Conservation (phyloP, 2,329 filamentous ascomycete genomes). For the Simplicillium aogashimaense region DNA sequence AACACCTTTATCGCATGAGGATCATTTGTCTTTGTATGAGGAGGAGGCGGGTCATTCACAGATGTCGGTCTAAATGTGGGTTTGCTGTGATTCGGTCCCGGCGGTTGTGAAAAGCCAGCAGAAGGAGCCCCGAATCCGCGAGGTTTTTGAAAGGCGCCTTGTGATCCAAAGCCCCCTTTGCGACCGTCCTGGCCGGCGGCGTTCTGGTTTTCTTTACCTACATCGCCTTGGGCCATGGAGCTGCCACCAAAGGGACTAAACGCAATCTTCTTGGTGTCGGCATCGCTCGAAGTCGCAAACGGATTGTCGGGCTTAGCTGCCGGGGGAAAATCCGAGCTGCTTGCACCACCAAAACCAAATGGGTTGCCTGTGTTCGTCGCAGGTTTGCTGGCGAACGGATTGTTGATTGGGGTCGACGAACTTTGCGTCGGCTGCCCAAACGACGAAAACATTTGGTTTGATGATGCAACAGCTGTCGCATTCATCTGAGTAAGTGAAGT, state of each 20-base stretch:
- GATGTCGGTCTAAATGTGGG: neutral
- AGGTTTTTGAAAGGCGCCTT: too few species aligned
- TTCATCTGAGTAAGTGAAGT: slow-evolving; percentile 21
- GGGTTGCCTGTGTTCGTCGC: slow-evolving; percentile 13
- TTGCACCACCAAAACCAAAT: slow-evolving; percentile 20
- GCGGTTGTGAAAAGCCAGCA: slow-evolving; percentile 8
- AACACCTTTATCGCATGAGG: slow-evolving; percentile 40
- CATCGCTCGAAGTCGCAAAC: slow-evolving; percentile 16
- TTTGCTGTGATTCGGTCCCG: slow-evolving; percentile 9
- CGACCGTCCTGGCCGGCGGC: too few species aligned
- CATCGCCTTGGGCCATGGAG: too few species aligned
- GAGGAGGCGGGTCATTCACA: neutral
- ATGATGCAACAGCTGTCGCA: slow-evolving; percentile 31
- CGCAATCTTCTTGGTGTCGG: slow-evolving; percentile 8
- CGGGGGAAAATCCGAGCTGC: slow-evolving; percentile 15
- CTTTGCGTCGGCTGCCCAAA: slow-evolving; percentile 24
- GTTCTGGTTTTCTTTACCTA: too few species aligned
- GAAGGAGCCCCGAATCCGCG: neutral
- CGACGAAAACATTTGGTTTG: slow-evolving; percentile 27
- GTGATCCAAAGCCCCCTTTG: too few species aligned
- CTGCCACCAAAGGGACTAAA: neutral
- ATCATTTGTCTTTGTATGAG: slow-evolving; percentile 17
- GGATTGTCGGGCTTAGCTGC: slow-evolving; percentile 15
- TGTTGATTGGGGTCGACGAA: slow-evolving; percentile 20
- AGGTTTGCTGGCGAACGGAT: slow-evolving; percentile 22